Percentiles rank a stretch among this genome's conserved stretches.
Evolutionary conservation across 2,329 filamentous ascomycete species (phyloP).

Genomic region (Diaporthe ampelina): DNA sequence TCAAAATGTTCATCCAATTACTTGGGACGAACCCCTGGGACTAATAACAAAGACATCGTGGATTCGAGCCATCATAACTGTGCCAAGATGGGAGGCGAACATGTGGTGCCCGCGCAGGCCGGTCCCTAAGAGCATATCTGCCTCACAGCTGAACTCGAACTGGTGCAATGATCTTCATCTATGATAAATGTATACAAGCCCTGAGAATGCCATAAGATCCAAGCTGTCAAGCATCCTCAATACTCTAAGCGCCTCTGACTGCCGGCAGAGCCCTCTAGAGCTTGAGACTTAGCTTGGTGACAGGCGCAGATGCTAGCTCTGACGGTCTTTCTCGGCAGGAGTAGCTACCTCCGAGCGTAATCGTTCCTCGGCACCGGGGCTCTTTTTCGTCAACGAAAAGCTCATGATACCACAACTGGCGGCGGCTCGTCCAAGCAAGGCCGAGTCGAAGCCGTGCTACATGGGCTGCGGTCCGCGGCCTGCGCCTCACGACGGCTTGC

Average conservation of each 20-base stretch:
- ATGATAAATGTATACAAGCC: not conserved
- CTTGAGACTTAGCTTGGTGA: not conserved
- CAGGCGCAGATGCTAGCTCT: conserved; percentile 2
- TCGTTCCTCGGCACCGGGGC: conserved; percentile 10
- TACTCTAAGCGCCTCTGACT: not conserved
- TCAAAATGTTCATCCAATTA: conserved; percentile 17
- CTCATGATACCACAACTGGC: conserved; percentile 20
- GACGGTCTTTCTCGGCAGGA: not conserved
- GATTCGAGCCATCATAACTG: not conserved
- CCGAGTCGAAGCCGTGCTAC: not conserved
- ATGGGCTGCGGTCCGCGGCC: conserved; percentile 15
- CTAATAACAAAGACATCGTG: conserved; percentile 14
- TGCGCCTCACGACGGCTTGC: conserved; percentile 6
- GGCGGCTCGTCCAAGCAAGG: conserved; percentile 16
- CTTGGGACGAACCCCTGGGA: conserved; percentile 26
- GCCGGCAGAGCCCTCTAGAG: not conserved
- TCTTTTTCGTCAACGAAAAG: conserved; percentile 12
- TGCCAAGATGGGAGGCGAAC: conserved; percentile 21
- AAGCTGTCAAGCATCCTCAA: not conserved
- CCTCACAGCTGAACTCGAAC: not conserved
- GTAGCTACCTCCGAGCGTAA: not conserved
- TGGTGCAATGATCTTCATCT: not conserved
- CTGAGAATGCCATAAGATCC: not conserved
- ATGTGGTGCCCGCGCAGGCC: not conserved
- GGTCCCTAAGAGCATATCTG: not conserved